phyloP scores from a whole-genome alignment of 2,329 filamentous ascomycete species.

The Myrmaecium sp. region DNA sequence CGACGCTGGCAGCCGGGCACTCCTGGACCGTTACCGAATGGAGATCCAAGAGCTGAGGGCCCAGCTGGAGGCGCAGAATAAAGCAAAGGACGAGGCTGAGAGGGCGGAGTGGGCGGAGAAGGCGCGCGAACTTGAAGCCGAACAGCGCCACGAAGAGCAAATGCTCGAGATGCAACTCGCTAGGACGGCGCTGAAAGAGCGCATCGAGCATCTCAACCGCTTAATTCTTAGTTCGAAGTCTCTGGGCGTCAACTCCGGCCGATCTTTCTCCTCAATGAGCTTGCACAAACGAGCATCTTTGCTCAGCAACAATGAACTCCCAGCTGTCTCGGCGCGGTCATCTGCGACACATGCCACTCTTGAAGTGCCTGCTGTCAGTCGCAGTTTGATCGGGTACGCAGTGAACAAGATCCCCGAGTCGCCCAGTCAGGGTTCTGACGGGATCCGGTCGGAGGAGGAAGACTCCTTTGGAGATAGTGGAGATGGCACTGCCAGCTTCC shows the following conservation, averaged over 20 bases:
- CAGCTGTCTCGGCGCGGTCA: conserved; percentile 32
- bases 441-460: conserved; percentile 19
- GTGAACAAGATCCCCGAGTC: conserved; percentile 10
- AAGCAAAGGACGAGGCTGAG: conserved; percentile 36
- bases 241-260: conserved; percentile 61
- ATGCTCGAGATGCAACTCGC: conserved; percentile 98
- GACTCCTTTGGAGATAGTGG: conserved; percentile 60
- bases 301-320: conserved; percentile 22
- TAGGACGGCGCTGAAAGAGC: conserved; percentile 85
- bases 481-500: conserved; percentile 66
- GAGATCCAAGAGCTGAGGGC: conserved; percentile 71
- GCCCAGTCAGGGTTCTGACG: conserved; percentile 8
- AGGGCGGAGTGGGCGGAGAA: conserved; percentile 53
- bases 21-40: conserved; percentile 83
- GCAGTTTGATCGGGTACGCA: conserved; percentile 9
- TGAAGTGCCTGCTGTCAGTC: conserved; percentile 18
- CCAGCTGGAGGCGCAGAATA: conserved; percentile 50
- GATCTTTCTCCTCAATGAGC: conserved; percentile 25
- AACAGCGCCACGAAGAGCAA: conserved; percentile 84
- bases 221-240: conserved; percentile 93
- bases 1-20: conserved; percentile 69
- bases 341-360: conserved; percentile 23
- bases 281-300: conserved; percentile 18
- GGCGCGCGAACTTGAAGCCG: conserved; percentile 53
- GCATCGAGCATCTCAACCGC: conserved; percentile 91